Conservation (phyloP, 148 eudicot genomes). For the Rhododendron ferrugineum region DNA sequence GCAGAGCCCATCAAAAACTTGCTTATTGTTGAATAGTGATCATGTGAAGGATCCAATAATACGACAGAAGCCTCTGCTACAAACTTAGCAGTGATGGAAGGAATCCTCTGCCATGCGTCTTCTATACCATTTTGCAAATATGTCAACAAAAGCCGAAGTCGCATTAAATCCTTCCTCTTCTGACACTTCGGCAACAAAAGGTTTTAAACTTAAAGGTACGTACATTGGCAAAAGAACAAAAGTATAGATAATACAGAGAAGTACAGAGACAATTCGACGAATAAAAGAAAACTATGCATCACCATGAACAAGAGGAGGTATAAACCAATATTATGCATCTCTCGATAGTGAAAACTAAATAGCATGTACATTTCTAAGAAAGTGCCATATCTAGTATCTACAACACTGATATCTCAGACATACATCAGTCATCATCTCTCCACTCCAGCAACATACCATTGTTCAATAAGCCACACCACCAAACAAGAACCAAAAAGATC, state of each 20-base stretch:
- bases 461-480: background rate
- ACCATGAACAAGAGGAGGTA: background rate
- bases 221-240: background rate
- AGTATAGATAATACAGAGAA: background rate
- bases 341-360: background rate
- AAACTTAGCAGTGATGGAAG: constrained; percentile 63
- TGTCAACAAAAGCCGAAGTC: constrained; percentile 54
- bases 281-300: background rate
- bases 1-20: constrained; percentile 48
- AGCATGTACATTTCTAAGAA: background rate
- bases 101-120: constrained; percentile 75
- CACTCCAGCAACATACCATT: too few species aligned
- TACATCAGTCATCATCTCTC: background rate
- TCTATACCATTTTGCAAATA: constrained; percentile 76
- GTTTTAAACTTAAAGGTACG: background rate
- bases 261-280: background rate
- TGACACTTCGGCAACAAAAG: constrained; percentile 47
- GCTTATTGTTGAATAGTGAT: constrained; percentile 60
- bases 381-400: background rate
- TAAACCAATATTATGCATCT: background rate
- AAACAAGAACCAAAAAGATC: background rate
- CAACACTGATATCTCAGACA: background rate
- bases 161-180: constrained; percentile 63
- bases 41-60: constrained; percentile 67
- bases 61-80: constrained; percentile 86